Conservation (phyloP, 208 protist species). For the Trypanosoma caninum region DNA sequence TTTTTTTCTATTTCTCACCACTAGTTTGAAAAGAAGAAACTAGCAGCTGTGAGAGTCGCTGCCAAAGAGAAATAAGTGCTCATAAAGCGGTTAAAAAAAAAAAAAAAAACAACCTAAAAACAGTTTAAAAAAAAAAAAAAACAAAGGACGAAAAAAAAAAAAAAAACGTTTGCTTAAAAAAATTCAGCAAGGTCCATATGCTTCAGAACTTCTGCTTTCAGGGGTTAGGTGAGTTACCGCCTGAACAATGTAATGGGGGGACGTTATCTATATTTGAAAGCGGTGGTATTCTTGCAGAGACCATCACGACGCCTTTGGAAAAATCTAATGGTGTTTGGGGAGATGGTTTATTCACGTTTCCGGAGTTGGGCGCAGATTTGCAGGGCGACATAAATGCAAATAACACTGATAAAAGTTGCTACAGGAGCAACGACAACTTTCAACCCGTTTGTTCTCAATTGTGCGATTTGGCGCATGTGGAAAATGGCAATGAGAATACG, state of each 20-base stretch:
- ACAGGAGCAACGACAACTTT: neutral
- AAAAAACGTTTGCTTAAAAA: neutral
- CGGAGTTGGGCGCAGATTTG: slow-evolving; percentile 10
- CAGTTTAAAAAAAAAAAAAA: neutral
- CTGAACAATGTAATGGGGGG: neutral
- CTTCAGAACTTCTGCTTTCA: slow-evolving; percentile 1
- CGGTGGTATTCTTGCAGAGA: neutral
- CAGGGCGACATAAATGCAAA: neutral
- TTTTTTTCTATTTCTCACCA: too few relatives aligned
- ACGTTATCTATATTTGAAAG: neutral
- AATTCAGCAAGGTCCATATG: neutral
- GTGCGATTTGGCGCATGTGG: neutral
- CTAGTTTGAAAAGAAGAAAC: too few relatives aligned
- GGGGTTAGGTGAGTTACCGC: neutral
- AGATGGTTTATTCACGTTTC: slow-evolving; percentile 8
- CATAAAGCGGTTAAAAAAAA: neutral
- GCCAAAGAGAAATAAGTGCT: too few relatives aligned
- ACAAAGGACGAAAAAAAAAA: neutral
- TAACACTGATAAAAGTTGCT: neutral
- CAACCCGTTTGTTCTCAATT: neutral
- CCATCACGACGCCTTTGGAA: neutral
- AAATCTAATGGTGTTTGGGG: slow-evolving; percentile 14
- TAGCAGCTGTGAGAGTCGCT: too few relatives aligned
- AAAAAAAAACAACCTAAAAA: too few relatives aligned
- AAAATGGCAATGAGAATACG: neutral